A percentile compares a stretch with the other conserved stretches of the same genome.
Evolutionary conservation across 768 basidiomycete species (phyloP).

Genomic region (Pulveroboletus frians): DNA sequence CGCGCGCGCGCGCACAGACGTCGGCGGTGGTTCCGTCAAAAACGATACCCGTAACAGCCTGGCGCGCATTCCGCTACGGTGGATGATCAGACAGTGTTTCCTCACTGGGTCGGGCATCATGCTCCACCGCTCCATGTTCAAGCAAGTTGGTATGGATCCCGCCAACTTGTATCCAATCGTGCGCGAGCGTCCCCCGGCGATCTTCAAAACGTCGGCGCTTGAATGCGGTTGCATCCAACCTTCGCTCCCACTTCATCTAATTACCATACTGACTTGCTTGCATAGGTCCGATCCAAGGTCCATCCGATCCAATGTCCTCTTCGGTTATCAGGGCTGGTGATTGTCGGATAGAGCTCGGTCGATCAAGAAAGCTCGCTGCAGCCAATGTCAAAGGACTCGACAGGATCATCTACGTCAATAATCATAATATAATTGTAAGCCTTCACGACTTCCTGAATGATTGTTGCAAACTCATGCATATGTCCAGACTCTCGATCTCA

Average conservation of each 20-base stretch:
- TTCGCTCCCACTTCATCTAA: too few species aligned
- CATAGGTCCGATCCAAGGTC: too few species aligned
- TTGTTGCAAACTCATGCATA: neutral
- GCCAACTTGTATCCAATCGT: constrained; percentile 43
- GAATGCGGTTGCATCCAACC: too few species aligned
- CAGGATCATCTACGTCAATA: constrained; percentile 83
- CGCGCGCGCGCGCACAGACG: constrained; percentile 46
- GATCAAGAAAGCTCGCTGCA: constrained; percentile 66
- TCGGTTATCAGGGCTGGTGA: constrained; percentile 13
- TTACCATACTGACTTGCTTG: too few species aligned
- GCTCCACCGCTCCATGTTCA: constrained; percentile 44
- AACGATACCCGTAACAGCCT: constrained; percentile 56
- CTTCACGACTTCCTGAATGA: neutral
- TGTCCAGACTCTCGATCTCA: constrained; percentile 73
- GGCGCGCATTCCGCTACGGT: constrained; percentile 67
- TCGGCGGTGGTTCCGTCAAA: constrained; percentile 66
- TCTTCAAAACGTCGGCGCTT: constrained; percentile 20
- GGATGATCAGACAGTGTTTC: constrained; percentile 73
- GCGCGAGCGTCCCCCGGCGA: constrained; percentile 37
- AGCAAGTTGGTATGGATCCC: constrained; percentile 43
- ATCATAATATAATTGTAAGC: constrained; percentile 80
- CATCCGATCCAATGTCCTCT: too few species aligned
- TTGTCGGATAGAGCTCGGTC: constrained; percentile 62
- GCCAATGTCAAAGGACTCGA: constrained; percentile 46
- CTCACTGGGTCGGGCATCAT: constrained; percentile 50